Percentiles rank a stretch among this genome's conserved stretches.
Conservation (phyloP, 2,329 filamentous ascomycete genomes). For the Penicillium sp. region DNA sequence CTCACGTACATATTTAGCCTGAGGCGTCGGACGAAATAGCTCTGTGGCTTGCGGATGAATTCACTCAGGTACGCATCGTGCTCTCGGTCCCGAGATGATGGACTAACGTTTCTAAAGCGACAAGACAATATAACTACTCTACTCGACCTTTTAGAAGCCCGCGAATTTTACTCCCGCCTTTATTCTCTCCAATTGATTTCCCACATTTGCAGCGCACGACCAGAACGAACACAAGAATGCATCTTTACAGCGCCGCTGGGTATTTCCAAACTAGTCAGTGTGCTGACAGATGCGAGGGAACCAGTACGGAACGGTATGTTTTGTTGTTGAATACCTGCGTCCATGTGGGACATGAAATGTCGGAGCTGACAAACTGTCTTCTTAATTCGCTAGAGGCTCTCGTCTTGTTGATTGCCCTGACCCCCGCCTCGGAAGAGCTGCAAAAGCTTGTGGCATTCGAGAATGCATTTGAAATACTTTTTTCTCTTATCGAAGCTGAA, state of each 20-base stretch:
- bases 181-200: conserved; percentile 88
- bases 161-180: conserved; percentile 85
- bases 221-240: conserved; percentile 91
- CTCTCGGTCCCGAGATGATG: conserved; percentile 10
- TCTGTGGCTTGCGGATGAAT: conserved; percentile 95
- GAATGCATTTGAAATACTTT: conserved; percentile 84
- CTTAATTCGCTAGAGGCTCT: conserved; percentile 61
- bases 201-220: conserved; percentile 78
- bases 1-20: conserved; percentile 52
- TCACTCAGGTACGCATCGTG: conserved; percentile 68
- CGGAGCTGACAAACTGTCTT: conserved; percentile 6
- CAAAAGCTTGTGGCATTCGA: conserved; percentile 96
- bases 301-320: conserved; percentile 70
- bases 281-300: conserved; percentile 81
- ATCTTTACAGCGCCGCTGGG: conserved; percentile 85
- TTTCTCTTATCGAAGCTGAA: conserved; percentile 76
- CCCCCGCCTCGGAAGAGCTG: conserved; percentile 79
- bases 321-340: neutral
- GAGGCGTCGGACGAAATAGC: conserved; percentile 96
- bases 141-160: conserved; percentile 80
- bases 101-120: conserved; percentile 59
- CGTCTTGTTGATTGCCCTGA: conserved; percentile 81
- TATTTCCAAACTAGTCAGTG: conserved; percentile 77
- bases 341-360: neutral
- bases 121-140: conserved; percentile 95